A percentile compares a stretch with the other conserved stretches of the same genome.
Conservation (phyloP, 164 flowering plant species). For the Piper betle region DNA sequence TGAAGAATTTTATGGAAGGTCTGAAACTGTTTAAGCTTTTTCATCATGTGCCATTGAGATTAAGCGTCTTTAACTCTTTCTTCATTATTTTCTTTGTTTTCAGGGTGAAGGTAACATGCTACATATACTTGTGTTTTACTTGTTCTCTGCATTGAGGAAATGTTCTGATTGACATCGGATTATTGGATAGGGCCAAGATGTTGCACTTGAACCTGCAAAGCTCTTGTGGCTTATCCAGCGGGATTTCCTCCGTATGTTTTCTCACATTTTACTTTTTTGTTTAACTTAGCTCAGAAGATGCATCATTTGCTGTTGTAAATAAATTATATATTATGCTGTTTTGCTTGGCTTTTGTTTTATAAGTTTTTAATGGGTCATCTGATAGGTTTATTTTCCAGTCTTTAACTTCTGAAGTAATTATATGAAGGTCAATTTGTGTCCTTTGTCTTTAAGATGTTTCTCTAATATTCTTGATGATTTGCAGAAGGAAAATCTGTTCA, state of each 20-base stretch:
- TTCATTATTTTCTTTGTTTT: constrained; percentile 9
- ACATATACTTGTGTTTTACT: not conserved
- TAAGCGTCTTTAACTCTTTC: not conserved
- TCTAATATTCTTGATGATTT: not conserved
- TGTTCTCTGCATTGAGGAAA: not conserved
- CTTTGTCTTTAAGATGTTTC: too few relatives aligned
- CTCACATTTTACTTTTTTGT: not conserved
- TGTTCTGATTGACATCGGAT: constrained; percentile 2
- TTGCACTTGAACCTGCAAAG: constrained; percentile 97
- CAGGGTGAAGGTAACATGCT: constrained; percentile 79
- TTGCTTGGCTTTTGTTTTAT: too few relatives aligned
- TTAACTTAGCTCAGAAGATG: too few relatives aligned
- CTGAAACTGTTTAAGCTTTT: not conserved
- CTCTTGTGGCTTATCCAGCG: constrained; percentile 98
- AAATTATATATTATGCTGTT: too few relatives aligned
- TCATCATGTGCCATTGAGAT: not conserved
- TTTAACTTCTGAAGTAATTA: too few relatives aligned
- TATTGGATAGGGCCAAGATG: constrained; percentile 75
- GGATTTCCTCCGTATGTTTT: constrained; percentile 87
- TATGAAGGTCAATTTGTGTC: too few relatives aligned
- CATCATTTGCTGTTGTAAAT: too few relatives aligned
- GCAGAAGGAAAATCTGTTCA: constrained; percentile 96
- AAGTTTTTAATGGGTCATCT: too few relatives aligned
- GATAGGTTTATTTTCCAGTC: too few relatives aligned
- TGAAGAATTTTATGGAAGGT: constrained; percentile 99